phyloP scores from a whole-genome alignment of 768 basidiomycete genomes.

The Suillus placidus region DNA sequence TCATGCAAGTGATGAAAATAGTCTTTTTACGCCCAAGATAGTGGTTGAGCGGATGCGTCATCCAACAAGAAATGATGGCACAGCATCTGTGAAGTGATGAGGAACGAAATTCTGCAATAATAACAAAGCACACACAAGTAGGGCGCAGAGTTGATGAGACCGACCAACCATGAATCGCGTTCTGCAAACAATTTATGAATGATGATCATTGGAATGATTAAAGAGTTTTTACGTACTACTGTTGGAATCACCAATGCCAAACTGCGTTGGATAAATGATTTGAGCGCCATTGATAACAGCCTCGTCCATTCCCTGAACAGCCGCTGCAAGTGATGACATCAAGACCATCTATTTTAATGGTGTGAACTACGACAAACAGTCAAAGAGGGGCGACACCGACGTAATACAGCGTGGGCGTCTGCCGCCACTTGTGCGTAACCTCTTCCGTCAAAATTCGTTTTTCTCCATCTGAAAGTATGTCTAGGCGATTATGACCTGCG shows the following conservation, averaged over 20 bases:
- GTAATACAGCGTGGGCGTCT: conserved; percentile 50
- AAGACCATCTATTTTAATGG: conserved; percentile 48
- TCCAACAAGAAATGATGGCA: conserved; percentile 61
- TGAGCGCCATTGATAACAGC: conserved; percentile 49
- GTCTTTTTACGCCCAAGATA: conserved; percentile 62
- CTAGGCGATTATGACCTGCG: conserved; percentile 41
- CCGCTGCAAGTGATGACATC: conserved; percentile 72
- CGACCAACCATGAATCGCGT: conserved; percentile 73
- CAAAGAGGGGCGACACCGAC: conserved; percentile 16
- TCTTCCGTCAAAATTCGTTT: conserved; percentile 45
- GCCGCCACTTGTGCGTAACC: conserved; percentile 49
- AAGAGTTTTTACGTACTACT: conserved; percentile 24
- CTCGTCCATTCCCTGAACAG: conserved; percentile 63
- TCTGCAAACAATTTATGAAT: conserved; percentile 23
- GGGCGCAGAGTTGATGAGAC: conserved; percentile 70
- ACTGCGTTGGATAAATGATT: conserved; percentile 51
- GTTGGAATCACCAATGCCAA: conserved; percentile 46
- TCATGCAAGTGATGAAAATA: conserved; percentile 60
- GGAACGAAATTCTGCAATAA: conserved; percentile 14
- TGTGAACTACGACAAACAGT: conserved; percentile 25
- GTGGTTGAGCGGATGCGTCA: conserved; percentile 71
- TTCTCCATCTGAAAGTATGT: conserved; percentile 49
- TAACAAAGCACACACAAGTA: conserved; percentile 44
- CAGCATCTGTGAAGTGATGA: conserved; percentile 43
- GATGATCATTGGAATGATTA: conserved; percentile 13